Base-by-base conservation (phyloP, 306 rosid species). In the Prunus dulcis region DNA sequence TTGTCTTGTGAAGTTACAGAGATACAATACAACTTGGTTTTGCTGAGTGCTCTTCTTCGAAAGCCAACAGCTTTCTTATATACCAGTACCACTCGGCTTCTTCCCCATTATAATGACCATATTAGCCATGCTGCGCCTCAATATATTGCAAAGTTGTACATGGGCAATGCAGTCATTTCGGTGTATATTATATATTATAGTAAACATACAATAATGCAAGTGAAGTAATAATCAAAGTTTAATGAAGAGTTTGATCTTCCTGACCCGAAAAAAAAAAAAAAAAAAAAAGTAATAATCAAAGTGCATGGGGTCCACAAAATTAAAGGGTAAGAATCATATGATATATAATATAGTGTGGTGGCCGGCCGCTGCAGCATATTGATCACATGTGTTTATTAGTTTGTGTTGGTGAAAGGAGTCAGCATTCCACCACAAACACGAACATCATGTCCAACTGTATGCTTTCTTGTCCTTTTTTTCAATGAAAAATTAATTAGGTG, bases 351-450 rank as follows among this genome's bases (percentile, higher is more conserved):
- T 6, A 6, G 43, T 38, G 43, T 6, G 9, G 9, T 38, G 43
- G 14, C 3, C 32, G 23, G 17, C 53, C 34, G 17, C 53, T 45
- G 63, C 43, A 71, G 73, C 82, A 71, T 77, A 72, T 87, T n/a
- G 17, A 30, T 68, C 85, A 85, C 85, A 61, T 81, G 84, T 78
- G 66, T 57, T 63, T 81, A 71, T 67, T 17, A 64, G 46, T 10
- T 71, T 49, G 25, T 10, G 12, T 64, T 69, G 73, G 27, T 15
- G 20, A 12, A 32, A 41, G 25, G 22, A 72, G 69, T 47, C 67
- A 74, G 73, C 34, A 45, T 25, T 18, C 73, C 43, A 65, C 41
- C 43, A 12, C 6, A 10, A 17, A 18, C 19, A 43, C 45, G 28
- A 17, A 22, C 18, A 32, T 28, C 52, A 2, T 58, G 70, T 69